phyloP scores from a whole-genome alignment of 352 stramenopile species.

The Pythium utonaiense region DNA sequence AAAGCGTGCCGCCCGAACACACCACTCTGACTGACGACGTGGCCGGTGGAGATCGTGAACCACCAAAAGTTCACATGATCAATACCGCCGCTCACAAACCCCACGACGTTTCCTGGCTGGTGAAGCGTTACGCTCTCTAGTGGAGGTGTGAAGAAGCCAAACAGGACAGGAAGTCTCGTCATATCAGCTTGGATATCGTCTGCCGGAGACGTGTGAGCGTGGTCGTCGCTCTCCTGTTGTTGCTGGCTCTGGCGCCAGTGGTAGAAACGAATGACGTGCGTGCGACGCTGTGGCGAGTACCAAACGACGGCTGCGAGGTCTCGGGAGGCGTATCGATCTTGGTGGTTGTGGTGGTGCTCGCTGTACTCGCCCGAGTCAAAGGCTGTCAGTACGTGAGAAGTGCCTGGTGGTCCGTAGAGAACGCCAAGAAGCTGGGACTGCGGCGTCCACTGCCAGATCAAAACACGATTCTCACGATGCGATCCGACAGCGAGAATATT shows the following conservation, averaged over 20 bases:
- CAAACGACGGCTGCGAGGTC: conserved; percentile 55
- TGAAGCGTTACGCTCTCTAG: neutral
- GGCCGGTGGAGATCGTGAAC: conserved; percentile 41
- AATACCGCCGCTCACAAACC: conserved; percentile 65
- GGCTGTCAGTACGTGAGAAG: conserved; percentile 21
- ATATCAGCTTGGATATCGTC: conserved; percentile 34
- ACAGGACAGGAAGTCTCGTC: conserved; percentile 53
- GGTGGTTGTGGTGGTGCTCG: conserved; percentile 6
- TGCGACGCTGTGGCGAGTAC: conserved; percentile 19
- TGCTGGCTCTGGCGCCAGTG: conserved; percentile 23
- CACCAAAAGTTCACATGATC: conserved; percentile 69
- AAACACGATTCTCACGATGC: conserved; percentile 15
- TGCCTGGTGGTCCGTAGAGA: conserved; percentile 5
- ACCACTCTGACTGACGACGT: conserved; percentile 46
- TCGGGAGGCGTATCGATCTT: neutral
- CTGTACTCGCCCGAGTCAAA: conserved; percentile 18
- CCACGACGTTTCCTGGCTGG: conserved; percentile 6
- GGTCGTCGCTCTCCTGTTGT: neutral
- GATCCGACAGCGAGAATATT: conserved; percentile 21
- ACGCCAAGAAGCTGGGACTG: conserved; percentile 11
- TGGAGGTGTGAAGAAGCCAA: conserved; percentile 39
- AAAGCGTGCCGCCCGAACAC: conserved; percentile 66
- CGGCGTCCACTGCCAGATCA: conserved; percentile 25
- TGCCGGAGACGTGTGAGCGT: conserved; percentile 3
- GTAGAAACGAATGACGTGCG: conserved; percentile 36